A percentile compares a stretch with the other conserved stretches of the same genome.
Conservation (phyloP, 1,284 basidiomycete species). For the Volvariella surrecta region DNA sequence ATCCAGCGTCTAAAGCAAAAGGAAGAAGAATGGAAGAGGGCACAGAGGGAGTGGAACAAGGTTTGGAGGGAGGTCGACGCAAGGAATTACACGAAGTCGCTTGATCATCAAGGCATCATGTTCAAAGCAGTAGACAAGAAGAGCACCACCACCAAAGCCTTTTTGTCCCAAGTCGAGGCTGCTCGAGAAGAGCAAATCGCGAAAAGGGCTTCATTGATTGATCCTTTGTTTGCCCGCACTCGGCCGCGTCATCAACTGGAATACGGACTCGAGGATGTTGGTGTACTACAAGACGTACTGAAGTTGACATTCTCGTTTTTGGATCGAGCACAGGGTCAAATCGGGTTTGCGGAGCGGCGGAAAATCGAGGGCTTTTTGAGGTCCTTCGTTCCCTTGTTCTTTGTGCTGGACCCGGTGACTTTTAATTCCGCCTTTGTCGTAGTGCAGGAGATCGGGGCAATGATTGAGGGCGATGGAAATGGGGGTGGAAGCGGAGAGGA, state of each 20-base stretch:
- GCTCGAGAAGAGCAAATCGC: constrained; percentile 82
- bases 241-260: constrained; percentile 73
- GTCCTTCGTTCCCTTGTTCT: constrained; percentile 70
- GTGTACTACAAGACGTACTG: constrained; percentile 78
- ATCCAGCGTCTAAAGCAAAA: constrained; percentile 91
- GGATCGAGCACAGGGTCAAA: constrained; percentile 77
- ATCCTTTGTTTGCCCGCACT: constrained; percentile 69
- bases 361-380: constrained; percentile 83
- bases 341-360: constrained; percentile 67
- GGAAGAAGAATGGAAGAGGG: constrained; percentile 98
- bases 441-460: constrained; percentile 28
- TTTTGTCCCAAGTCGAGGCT: constrained; percentile 88
- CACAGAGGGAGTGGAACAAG: constrained; percentile 98
- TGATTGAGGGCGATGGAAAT: constrained; percentile 31
- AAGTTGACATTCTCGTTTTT: constrained; percentile 90
- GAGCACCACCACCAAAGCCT: constrained; percentile 72
- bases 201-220: constrained; percentile 67
- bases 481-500: constrained; percentile 33
- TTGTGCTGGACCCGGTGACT: constrained; percentile 58
- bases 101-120: constrained; percentile 89
- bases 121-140: constrained; percentile 95
- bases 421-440: constrained; percentile 65
- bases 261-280: constrained; percentile 70
- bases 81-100: constrained; percentile 85
- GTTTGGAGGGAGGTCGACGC: constrained; percentile 98